Conservation (phyloP, 129 eudicot species). For the Helichrysum umbraculigerum region DNA sequence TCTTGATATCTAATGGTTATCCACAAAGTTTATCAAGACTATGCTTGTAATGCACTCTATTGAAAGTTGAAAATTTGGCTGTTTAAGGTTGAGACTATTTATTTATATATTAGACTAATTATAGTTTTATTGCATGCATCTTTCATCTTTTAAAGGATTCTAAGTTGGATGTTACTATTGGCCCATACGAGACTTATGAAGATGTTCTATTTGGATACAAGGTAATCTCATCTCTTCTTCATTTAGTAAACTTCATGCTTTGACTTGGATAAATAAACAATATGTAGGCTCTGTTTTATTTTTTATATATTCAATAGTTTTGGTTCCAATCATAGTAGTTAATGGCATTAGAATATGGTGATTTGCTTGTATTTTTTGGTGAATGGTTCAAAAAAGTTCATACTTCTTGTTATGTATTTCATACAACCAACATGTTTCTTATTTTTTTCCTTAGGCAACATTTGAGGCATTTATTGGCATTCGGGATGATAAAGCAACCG, state of each 20-base stretch:
- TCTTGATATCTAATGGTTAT: background rate
- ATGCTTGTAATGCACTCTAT: no score
- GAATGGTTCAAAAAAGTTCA: background rate
- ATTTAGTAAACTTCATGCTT: background rate
- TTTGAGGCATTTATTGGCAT: conserved; percentile 94
- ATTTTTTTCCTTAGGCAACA: conserved; percentile 60
- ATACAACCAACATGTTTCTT: conserved; percentile 3
- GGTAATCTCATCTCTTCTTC: conserved; percentile 40
- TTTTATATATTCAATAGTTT: background rate
- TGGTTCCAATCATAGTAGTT: background rate
- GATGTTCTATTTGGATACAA: conserved; percentile 90
- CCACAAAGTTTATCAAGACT: no score
- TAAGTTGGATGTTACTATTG: conserved; percentile 92
- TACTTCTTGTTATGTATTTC: background rate
- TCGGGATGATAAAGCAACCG: conserved; percentile 92
- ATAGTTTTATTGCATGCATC: conserved; percentile 3
- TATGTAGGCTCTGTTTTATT: background rate
- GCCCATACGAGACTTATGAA: conserved; percentile 98
- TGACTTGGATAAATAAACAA: background rate
- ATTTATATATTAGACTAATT: no score
- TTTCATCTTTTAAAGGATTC: conserved; percentile 61
- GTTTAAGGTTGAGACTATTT: no score
- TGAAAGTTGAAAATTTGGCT: no score
- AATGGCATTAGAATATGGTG: background rate
- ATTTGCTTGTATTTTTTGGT: background rate